Evolutionary conservation across 208 protist species (phyloP), one percentile per base, ranked within the genome.

Genomic region (Trypanosoma conorhini): DNA sequence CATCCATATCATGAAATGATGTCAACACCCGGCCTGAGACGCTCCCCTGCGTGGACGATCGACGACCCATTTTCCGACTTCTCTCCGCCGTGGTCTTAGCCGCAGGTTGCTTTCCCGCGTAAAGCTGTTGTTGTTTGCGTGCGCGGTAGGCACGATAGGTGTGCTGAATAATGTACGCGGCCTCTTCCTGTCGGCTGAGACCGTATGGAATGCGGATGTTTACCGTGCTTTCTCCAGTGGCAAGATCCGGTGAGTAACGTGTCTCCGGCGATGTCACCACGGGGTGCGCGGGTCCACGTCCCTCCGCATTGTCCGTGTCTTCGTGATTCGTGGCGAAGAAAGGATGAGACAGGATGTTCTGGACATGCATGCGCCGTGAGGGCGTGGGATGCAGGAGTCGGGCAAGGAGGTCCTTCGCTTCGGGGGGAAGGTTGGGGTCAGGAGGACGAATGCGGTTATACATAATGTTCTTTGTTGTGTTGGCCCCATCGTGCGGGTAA

Each of bases 401-500:
- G 19, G 68, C 48, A 19, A 96, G 48, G 10, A 96, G 72, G 55
- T 93, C 85, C 42, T 75, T 77, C 40, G 86, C 90, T 1, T 77
- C 71, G 0, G 70, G 42, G 3, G 90, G 79, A 33, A 92, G 66
- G 15, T 46, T 64, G 5, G 79, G 62, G 38, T 83, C 79, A n/a
- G 76, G 63, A 0, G 77, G 80, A 3, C 91, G 86, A 2, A 88
- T 67, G 56, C 83, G 81, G 24, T 87, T 52, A 48, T 93, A 86
- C 8, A 89, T 55, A 62, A 96, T 91, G 72, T 96, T 85, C 30
- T 88, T 86, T n/a, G 86, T 80, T 42, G 88, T 94, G 72, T 92
- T 96, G 51, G 91, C 91, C 26, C 91, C 86, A 69, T 96, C 91
- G 80, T 92, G 85, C 5, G 91, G 91, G 74, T 96, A 96, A 55